Evolutionary conservation across 768 basidiomycete species (phyloP).

Genomic region (Amanita thiersii): DNA sequence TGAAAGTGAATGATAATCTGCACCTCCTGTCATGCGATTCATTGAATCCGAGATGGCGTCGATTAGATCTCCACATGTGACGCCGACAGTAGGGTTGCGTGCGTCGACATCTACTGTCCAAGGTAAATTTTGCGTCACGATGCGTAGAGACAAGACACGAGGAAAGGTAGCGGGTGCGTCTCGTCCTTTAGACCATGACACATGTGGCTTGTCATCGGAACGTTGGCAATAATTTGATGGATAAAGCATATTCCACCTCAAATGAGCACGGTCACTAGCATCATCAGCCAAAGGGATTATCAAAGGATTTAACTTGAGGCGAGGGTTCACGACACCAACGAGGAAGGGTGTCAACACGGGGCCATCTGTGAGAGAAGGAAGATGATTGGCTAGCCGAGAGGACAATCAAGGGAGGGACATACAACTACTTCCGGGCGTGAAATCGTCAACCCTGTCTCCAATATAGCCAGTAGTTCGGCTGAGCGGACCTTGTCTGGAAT

Average conservation of each 20-base stretch:
- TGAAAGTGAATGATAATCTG: constrained; percentile 41
- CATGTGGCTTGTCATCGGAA: constrained; percentile 47
- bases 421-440: constrained; percentile 26
- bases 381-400: not conserved
- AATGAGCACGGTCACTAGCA: constrained; percentile 33
- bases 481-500: not conserved
- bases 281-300: constrained; percentile 37
- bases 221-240: constrained; percentile 50
- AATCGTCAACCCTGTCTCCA: constrained; percentile 19
- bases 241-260: constrained; percentile 75
- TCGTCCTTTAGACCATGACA: constrained; percentile 64
- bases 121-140: constrained; percentile 47
- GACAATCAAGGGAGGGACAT: constrained; percentile 11
- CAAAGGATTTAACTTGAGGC: constrained; percentile 52
- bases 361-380: constrained; percentile 37
- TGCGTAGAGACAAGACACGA: constrained; percentile 40
- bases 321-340: constrained; percentile 37
- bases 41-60: constrained; percentile 45
- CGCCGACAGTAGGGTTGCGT: constrained; percentile 34
- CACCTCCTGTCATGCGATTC: constrained; percentile 38
- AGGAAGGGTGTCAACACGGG: constrained; percentile 64
- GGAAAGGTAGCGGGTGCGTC: constrained; percentile 60
- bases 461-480: constrained; percentile 12
- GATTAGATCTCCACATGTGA: constrained; percentile 62
- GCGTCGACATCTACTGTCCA: constrained; percentile 48